Evolutionary conservation across 345 rosid species (phyloP).

Genomic region (Euphorbia tirucalli): DNA sequence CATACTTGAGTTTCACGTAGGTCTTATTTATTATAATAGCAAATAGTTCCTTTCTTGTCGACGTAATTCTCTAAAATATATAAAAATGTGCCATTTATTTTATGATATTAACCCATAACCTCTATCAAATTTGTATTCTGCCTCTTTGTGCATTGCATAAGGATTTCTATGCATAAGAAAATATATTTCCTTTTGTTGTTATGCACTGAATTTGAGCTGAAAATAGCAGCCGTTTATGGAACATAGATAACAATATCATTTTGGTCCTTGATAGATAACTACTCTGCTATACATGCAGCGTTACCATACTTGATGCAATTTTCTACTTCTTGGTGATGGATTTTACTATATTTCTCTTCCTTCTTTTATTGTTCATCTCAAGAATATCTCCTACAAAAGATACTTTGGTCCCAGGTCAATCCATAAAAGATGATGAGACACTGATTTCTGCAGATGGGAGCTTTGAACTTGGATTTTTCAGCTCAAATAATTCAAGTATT

Average conservation of each 20-base stretch:
- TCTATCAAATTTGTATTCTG: neutral
- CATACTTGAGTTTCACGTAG: too few relatives aligned
- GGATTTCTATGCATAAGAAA: neutral
- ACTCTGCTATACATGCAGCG: neutral
- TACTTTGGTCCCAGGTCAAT: conserved; percentile 11
- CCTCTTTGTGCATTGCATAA: neutral
- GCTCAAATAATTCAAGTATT: conserved; percentile 3
- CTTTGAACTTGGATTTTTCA: conserved; percentile 40
- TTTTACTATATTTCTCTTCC: neutral
- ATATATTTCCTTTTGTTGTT: neutral
- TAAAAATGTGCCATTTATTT: neutral
- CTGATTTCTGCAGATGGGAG: conserved; percentile 20
- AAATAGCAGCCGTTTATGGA: neutral
- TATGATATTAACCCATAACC: neutral
- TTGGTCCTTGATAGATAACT: neutral
- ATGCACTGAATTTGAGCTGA: neutral
- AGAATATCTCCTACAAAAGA: conserved; percentile 11
- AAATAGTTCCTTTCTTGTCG: neutral
- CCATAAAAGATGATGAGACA: conserved; percentile 20
- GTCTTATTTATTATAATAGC: neutral
- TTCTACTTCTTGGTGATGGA: neutral
- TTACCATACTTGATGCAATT: neutral
- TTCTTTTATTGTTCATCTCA: neutral
- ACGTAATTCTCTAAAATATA: neutral
- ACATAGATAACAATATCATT: neutral